Conservation (phyloP, 768 basidiomycete genomes). For the Lentinula aciculospora region DNA sequence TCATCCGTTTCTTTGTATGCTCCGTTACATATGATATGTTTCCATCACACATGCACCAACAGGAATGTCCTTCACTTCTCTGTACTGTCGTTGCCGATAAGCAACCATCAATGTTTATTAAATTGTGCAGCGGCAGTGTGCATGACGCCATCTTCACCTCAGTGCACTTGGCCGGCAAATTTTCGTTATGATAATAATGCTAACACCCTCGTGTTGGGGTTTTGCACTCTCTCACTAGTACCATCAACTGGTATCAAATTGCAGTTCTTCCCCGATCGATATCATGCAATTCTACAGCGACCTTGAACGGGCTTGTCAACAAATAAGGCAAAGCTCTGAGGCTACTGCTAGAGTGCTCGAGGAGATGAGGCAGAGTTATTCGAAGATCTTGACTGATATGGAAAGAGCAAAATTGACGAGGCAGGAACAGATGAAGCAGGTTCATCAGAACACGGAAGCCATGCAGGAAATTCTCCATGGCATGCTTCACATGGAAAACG, state of each 20-base stretch:
- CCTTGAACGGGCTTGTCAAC: not conserved
- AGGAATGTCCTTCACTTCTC: not conserved
- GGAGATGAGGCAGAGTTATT: not conserved
- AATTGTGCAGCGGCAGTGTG: too few species aligned
- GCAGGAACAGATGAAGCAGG: not conserved
- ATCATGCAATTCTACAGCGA: not conserved
- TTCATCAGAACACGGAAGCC: not conserved
- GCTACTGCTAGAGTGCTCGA: not conserved
- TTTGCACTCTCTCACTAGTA: too few species aligned
- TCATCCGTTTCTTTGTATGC: slow-evolving; percentile 2
- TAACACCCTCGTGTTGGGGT: too few species aligned
- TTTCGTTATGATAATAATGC: too few species aligned
- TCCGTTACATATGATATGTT: not conserved
- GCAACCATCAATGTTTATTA: too few species aligned
- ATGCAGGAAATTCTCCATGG: not conserved
- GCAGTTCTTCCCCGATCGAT: too few species aligned
- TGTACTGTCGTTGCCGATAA: too few species aligned
- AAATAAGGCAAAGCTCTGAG: not conserved
- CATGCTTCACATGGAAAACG: not conserved
- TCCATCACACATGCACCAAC: not conserved
- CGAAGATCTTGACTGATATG: not conserved
- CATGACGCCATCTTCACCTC: too few species aligned
- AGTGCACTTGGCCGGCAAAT: too few species aligned
- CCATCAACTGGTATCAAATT: too few species aligned
- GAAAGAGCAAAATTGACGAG: not conserved